These are phyloP conservation scores for Zea luxurians DNA, from an alignment of 176 grass and related monocot genomes.

Conservation along the genomic window DNA sequence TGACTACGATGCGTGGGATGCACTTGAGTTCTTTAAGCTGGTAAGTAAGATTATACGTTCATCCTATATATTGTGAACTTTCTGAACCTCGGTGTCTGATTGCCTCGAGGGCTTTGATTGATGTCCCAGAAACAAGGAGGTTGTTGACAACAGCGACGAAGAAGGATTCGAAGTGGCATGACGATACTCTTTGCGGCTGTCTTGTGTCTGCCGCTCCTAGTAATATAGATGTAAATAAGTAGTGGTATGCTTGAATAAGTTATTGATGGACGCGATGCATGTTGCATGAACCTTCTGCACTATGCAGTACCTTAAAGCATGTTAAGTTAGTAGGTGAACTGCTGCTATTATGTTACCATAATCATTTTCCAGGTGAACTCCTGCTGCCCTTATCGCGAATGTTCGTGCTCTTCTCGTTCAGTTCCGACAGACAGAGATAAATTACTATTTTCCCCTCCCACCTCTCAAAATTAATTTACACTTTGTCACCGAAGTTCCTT, in stretches of 20 bases:
- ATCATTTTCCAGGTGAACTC: background rate
- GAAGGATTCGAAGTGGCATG: conserved; percentile 50
- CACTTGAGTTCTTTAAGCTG: conserved; percentile 62
- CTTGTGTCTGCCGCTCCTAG: background rate
- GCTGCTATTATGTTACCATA: background rate
- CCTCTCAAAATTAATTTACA: too few relatives aligned
- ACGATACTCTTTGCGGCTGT: background rate
- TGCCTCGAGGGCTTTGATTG: conserved; percentile 54
- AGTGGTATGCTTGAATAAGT: conserved; percentile 31
- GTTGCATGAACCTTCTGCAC: conserved; percentile 20
- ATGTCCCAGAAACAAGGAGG: conserved; percentile 55
- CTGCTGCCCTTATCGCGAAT: too few relatives aligned
- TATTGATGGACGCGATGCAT: background rate
- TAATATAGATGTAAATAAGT: conserved; percentile 23
- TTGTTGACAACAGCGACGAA: conserved; percentile 28
- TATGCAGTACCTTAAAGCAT: background rate
- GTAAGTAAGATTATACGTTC: conserved; percentile 22
- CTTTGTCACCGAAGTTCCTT: too few relatives aligned
- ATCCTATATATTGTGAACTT: background rate
- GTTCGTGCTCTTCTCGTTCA: too few relatives aligned
- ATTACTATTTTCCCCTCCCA: too few relatives aligned
- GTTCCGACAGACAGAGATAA: too few relatives aligned
- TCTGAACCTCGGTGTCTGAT: background rate
- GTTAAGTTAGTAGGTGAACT: background rate
- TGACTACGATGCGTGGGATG: conserved; percentile 63